Conservation (phyloP, 78 protist species). For the Chrysochromulina parva region DNA sequence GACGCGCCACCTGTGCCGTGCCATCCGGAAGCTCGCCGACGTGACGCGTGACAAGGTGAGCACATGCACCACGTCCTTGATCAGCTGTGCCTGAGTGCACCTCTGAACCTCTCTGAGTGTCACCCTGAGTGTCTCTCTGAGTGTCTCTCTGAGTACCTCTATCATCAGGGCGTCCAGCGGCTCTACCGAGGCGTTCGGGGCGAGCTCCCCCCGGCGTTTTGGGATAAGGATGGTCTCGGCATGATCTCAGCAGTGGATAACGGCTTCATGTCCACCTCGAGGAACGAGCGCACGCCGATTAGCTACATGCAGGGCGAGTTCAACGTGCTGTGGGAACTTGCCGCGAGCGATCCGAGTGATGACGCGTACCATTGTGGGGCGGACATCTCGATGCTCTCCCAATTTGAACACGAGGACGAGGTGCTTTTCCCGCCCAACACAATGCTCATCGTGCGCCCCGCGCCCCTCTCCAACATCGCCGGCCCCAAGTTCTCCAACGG, state of each 20-base stretch:
- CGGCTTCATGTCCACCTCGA: constrained; percentile 19
- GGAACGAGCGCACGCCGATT: neutral
- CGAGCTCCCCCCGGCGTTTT: neutral
- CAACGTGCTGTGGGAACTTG: constrained; percentile 6
- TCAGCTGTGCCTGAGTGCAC: too few relatives aligned
- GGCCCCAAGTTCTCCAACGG: too few relatives aligned
- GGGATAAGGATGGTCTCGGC: neutral
- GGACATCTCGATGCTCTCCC: constrained; percentile 19
- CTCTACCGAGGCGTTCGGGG: constrained; percentile 21
- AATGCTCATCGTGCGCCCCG: neutral
- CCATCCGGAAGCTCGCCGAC: constrained; percentile 22
- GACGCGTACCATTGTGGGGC: constrained; percentile 1
- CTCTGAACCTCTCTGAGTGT: too few relatives aligned
- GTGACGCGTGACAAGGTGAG: neutral
- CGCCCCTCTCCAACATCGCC: too few relatives aligned
- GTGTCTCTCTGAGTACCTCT: too few relatives aligned
- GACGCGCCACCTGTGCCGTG: neutral
- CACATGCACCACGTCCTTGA: too few relatives aligned
- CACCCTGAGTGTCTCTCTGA: too few relatives aligned
- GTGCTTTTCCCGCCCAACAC: constrained; percentile 35
- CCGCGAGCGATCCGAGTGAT: neutral
- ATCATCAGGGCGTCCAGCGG: neutral
- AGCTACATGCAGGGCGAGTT: neutral
- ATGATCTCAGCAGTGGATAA: neutral
- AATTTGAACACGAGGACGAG: constrained; percentile 12